Base-by-base conservation (phyloP, 306 rosid species). In the Vicia villosa region DNA sequence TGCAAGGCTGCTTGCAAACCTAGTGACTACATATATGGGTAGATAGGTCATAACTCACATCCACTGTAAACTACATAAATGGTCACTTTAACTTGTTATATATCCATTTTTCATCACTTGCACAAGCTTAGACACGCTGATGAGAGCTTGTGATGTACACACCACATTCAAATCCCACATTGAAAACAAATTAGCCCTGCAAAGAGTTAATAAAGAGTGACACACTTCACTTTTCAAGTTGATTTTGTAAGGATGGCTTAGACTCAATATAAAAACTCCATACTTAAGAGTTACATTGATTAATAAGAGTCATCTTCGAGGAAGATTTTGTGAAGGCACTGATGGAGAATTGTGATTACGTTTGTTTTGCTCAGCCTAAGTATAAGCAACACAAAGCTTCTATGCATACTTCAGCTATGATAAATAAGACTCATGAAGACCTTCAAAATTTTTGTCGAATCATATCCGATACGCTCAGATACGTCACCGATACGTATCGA, bases 321-420 rank as follows among this genome's bases (percentile, higher is more conserved):
- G 8, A 30, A 30, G 36, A 30, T 30, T 30, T 30, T 30, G 36
- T 30, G 36, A 30, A 30, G 67, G 76, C 62, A 57, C 66, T 36
- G 3, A 64, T 72, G 60, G 82, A 77, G 73, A 81, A 69, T 55
- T 80, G 80, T 0, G 70, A 47, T 47, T 69, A 70, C 66, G 70
- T 77, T 55, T 74, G 54, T 52, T 58, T n/a, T 19, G 26, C 49
- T 17, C 62, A 16, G 21, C 66, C 74, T 30, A 30, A 30, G 36
- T 5, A 30, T 30, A 30, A 0, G 7, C 36, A 30, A 5, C 8
- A 30, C 36, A 30, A 4, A 30, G 7, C 19, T 4, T 45, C 42
- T 8, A 64, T 24, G 50, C 13, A 19, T 57, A 38, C 16, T 65
- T 22, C 68, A n/a, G 24, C 16, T 13, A 36, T 13, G 16, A 42